Percentiles rank a stretch among this genome's conserved stretches.
Evolutionary conservation across 1,284 basidiomycete genomes (phyloP).

Genomic region (Cryptococcus sp.): DNA sequence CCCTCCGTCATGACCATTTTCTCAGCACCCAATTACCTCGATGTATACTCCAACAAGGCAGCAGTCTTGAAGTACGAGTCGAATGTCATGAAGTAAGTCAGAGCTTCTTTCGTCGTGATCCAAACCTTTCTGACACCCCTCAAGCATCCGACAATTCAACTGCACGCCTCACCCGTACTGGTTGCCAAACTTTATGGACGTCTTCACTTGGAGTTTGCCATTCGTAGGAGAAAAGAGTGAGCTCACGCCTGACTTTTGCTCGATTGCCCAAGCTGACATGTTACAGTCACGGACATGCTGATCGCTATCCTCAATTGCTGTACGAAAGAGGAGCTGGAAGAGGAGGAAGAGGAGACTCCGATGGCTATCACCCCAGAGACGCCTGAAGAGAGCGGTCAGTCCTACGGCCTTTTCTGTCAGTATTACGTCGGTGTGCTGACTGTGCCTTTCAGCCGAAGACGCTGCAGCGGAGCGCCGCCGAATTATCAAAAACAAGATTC

Average conservation of each 20-base stretch:
- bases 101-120: neutral
- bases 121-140: constrained; percentile 7
- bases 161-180: constrained; percentile 94
- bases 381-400: constrained; percentile 34
- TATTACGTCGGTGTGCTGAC: constrained; percentile 9
- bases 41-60: constrained; percentile 96
- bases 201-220: constrained; percentile 97
- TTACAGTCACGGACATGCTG: constrained; percentile 88
- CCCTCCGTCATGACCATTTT: constrained; percentile 98
- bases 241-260: constrained; percentile 29
- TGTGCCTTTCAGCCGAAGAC: constrained; percentile 15
- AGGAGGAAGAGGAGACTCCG: constrained; percentile 68
- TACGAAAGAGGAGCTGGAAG: constrained; percentile 90
- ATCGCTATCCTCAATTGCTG: constrained; percentile 92
- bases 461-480: constrained; percentile 72
- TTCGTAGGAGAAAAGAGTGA: constrained; percentile 97
- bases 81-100: constrained; percentile 79
- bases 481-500: constrained; percentile 95
- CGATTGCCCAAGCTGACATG: constrained; percentile 5
- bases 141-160: constrained; percentile 75
- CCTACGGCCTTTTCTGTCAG: constrained; percentile 24
- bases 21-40: constrained; percentile 92
- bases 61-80: constrained; percentile 95
- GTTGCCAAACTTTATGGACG: constrained; percentile 99
- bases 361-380: constrained; percentile 48